A percentile compares a stretch with the other conserved stretches of the same genome.
Evolutionary conservation across 106 monocot genomes (phyloP).

Genomic region (Dendrobium officinale): DNA sequence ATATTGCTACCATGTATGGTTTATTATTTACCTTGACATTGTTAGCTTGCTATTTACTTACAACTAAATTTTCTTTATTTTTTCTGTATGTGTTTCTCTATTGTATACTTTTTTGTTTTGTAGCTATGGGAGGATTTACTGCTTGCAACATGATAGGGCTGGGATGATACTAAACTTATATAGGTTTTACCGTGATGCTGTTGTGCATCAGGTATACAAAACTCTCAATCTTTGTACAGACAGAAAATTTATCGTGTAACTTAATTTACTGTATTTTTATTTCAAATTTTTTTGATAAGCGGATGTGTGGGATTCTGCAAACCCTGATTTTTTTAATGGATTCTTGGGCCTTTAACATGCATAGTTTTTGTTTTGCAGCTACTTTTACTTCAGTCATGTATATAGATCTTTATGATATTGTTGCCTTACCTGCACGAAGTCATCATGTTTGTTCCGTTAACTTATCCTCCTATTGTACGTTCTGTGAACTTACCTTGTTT

Average conservation of each 20-base stretch:
- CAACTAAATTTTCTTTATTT: neutral
- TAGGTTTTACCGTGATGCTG: conserved; percentile 98
- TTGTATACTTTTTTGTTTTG: conserved; percentile 8
- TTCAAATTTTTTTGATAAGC: neutral
- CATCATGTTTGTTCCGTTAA: neutral
- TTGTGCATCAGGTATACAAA: conserved; percentile 71
- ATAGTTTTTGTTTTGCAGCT: neutral
- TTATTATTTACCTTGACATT: neutral
- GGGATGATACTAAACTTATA: conserved; percentile 63
- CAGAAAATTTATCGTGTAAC: neutral
- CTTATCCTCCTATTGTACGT: neutral
- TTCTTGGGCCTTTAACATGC: neutral
- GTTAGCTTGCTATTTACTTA: neutral
- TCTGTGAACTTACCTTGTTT: neutral
- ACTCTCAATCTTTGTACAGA: neutral
- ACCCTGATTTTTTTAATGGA: neutral
- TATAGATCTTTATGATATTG: neutral
- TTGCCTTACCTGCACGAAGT: neutral
- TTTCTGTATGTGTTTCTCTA: neutral
- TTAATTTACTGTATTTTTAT: neutral
- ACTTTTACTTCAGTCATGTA: neutral
- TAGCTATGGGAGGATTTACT: conserved; percentile 98
- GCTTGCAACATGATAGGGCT: conserved; percentile 76
- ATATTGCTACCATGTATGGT: conserved; percentile 71
- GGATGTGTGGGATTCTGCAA: neutral